Conservation (phyloP, 2,329 filamentous ascomycete species). For the Xylaria hypoxylon region DNA sequence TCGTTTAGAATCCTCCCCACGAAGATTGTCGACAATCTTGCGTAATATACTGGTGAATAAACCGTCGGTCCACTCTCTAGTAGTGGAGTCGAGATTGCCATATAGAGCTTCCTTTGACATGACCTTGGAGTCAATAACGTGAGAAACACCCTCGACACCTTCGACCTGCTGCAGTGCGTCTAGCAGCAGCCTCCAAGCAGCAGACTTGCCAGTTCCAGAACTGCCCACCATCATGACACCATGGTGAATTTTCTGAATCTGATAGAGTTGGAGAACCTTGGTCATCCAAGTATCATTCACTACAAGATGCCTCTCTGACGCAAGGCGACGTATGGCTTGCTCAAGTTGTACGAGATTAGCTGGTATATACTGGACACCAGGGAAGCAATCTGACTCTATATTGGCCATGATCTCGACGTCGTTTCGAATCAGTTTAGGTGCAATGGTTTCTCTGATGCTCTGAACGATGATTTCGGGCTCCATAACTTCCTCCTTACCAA, state of each 20-base stretch:
- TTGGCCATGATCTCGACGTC: conserved; percentile 89
- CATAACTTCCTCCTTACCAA: conserved; percentile 77
- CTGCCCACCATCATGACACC: conserved; percentile 99
- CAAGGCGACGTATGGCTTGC: conserved; percentile 83
- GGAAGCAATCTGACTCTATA: conserved; percentile 89
- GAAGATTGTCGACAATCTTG: conserved; percentile 98
- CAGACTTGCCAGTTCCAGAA: conserved; percentile 96
- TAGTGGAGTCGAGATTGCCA: conserved; percentile 94
- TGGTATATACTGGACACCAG: conserved; percentile 90
- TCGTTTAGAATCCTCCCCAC: conserved; percentile 94
- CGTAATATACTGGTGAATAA: conserved; percentile 97
- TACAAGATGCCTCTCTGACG: conserved; percentile 85
- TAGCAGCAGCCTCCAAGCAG: conserved; percentile 91
- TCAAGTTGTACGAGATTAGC: conserved; percentile 85
- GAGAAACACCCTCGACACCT: conserved; percentile 90
- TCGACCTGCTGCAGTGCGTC: conserved; percentile 93
- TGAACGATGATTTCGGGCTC: conserved; percentile 99
- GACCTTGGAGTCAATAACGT: conserved; percentile 99
- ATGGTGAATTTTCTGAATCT: conserved; percentile 97
- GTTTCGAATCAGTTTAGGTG: conserved; percentile 91
- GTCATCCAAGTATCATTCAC: conserved; percentile 97
- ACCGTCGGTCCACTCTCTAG: conserved; percentile 98
- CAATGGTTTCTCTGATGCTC: conserved; percentile 97
- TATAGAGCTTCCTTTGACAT: conserved; percentile 99
- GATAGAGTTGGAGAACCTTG: conserved; percentile 95